Evolutionary conservation across 345 rosid genomes (phyloP).

Genomic region (Salix arbutifolia): DNA sequence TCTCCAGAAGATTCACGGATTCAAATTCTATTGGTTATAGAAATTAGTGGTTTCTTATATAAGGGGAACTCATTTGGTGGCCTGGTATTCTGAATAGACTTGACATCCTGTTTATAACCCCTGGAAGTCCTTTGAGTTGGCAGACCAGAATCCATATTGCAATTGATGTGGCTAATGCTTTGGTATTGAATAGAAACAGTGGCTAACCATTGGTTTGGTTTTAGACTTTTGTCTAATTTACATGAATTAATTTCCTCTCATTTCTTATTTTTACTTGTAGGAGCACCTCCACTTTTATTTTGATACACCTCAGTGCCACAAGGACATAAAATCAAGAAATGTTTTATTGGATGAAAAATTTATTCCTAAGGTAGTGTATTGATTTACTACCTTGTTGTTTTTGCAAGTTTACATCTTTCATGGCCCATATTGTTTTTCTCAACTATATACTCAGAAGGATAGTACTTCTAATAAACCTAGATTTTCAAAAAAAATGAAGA

Average conservation of each 20-base stretch:
- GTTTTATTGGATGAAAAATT: conserved; percentile 81
- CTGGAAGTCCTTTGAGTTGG: conserved; percentile 71
- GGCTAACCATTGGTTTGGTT: conserved; percentile 5
- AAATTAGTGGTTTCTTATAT: background rate
- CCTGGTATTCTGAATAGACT: conserved; percentile 11
- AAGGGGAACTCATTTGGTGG: background rate
- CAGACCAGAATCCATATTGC: conserved; percentile 76
- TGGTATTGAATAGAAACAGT: conserved; percentile 46
- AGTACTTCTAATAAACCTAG: too few relatives aligned
- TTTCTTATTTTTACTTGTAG: conserved; percentile 38
- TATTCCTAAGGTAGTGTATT: conserved; percentile 67
- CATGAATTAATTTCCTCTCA: background rate
- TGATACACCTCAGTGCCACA: conserved; percentile 92
- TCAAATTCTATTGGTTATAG: background rate
- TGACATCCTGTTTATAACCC: conserved; percentile 39
- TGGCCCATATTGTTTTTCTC: too few relatives aligned
- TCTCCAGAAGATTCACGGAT: background rate
- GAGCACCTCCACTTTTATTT: conserved; percentile 96
- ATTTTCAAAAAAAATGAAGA: too few relatives aligned
- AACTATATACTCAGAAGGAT: too few relatives aligned
- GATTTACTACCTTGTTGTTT: background rate
- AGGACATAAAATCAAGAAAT: conserved; percentile 94
- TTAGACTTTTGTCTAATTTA: background rate
- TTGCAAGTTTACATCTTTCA: too few relatives aligned
- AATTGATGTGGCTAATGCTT: conserved; percentile 90